phyloP scores from a whole-genome alignment of 1,284 basidiomycete species.

The Earliella scabrosa region DNA sequence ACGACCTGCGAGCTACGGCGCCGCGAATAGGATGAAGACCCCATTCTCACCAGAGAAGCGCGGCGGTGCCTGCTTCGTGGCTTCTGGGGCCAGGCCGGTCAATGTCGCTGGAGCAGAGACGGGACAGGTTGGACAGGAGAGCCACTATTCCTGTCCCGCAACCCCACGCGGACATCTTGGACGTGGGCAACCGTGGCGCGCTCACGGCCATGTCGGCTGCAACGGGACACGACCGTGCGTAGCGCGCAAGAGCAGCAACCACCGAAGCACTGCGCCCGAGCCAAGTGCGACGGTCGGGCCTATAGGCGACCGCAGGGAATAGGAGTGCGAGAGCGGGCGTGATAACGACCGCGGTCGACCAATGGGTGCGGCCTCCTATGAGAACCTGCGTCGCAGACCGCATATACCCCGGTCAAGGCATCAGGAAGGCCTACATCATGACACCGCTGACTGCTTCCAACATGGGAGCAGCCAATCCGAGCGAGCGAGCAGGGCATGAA shows the following conservation, averaged over 20 bases:
- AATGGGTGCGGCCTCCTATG: neutral
- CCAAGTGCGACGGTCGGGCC: neutral
- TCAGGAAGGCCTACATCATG: neutral
- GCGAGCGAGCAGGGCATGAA: neutral
- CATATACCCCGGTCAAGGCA: neutral
- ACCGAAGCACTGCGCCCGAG: neutral
- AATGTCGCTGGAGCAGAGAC: neutral
- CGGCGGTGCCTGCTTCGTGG: conserved; percentile 2
- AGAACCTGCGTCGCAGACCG: neutral
- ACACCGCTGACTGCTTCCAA: neutral
- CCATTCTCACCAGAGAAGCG: conserved; percentile 6
- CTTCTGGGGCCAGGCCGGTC: conserved; percentile 5
- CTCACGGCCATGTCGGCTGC: neutral
- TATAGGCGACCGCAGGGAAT: neutral
- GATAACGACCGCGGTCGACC: neutral
- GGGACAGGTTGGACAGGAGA: neutral
- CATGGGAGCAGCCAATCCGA: neutral
- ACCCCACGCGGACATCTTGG: neutral
- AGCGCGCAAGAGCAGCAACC: neutral
- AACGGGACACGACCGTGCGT: neutral
- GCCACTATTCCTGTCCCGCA: neutral
- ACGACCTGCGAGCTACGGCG: neutral
- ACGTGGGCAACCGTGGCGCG: neutral
- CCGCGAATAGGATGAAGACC: conserved; percentile 3
- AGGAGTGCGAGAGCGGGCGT: neutral